Percentiles rank a stretch among this genome's conserved stretches.
Conservation (phyloP, 345 rosid genomes). For the Orychophragmus violaceus region DNA sequence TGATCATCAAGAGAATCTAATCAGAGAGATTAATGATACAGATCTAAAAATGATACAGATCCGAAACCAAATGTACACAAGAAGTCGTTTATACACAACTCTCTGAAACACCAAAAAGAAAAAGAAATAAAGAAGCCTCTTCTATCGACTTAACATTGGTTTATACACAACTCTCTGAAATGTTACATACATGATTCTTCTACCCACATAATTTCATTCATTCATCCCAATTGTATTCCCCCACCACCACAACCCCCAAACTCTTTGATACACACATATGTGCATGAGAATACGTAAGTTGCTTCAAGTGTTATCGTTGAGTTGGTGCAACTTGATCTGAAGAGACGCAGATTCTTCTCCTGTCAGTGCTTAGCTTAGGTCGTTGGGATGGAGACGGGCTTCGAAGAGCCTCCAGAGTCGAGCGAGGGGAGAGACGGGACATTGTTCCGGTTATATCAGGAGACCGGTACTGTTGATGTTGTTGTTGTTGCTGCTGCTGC, state of each 20-base stretch:
- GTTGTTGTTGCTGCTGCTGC: constrained; percentile 15
- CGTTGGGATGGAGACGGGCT: constrained; percentile 36
- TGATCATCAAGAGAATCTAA: neutral
- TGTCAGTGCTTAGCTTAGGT: constrained; percentile 20
- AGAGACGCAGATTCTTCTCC: constrained; percentile 12
- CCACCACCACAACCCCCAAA: neutral
- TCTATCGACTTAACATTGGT: constrained; percentile 16
- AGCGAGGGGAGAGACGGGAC: constrained; percentile 42
- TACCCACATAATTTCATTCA: neutral
- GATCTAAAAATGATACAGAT: constrained; percentile 5
- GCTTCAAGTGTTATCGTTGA: neutral
- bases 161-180: too few species aligned
- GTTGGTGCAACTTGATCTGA: constrained; percentile 13
- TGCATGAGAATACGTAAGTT: neutral
- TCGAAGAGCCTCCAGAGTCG: constrained; percentile 49
- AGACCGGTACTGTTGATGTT: constrained; percentile 27
- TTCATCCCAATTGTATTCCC: neutral
- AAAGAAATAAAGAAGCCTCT: constrained; percentile 3
- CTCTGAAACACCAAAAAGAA: neutral
- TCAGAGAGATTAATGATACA: constrained; percentile 8
- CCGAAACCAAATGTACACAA: constrained; percentile 10
- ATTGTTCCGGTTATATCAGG: constrained; percentile 33
- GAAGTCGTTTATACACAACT: constrained; percentile 17
- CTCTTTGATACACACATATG: neutral
- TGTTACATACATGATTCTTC: constrained; percentile 14